Conservation (phyloP, 495 filamentous ascomycete genomes). For the Lichenothelia convexa region DNA sequence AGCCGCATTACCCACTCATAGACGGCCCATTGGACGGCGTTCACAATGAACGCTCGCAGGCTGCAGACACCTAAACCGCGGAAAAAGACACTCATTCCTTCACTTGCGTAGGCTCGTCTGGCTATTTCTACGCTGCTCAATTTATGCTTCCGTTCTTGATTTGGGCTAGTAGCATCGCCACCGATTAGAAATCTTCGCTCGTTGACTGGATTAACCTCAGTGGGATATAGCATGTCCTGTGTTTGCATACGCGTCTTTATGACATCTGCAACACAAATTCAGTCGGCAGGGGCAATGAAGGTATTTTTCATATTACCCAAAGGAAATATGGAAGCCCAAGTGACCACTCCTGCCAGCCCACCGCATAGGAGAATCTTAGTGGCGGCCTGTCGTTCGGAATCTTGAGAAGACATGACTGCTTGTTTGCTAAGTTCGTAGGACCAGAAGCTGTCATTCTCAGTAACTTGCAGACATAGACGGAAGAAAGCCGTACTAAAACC, state of each 20-base stretch:
- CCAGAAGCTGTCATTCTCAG: conserved; percentile 43
- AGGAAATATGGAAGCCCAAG: conserved; percentile 76
- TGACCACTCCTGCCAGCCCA: conserved; percentile 65
- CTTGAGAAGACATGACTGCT: conserved; percentile 22
- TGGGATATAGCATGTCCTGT: too few species aligned
- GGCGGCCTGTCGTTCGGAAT: conserved; percentile 29
- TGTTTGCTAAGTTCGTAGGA: conserved; percentile 59
- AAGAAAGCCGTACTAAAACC: conserved; percentile 51
- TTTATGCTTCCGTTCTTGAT: background rate
- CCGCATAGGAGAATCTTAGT: conserved; percentile 59
- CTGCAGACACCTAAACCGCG: conserved; percentile 63
- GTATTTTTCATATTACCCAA: too few species aligned
- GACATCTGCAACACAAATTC: conserved; percentile 34
- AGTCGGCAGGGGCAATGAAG: too few species aligned
- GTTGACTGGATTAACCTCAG: background rate
- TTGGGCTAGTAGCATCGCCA: too few species aligned
- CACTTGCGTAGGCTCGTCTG: conserved; percentile 40
- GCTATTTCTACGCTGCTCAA: conserved; percentile 32
- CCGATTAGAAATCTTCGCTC: too few species aligned
- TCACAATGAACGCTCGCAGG: conserved; percentile 68
- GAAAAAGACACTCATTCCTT: conserved; percentile 54
- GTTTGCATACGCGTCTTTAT: conserved; percentile 76
- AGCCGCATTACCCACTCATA: conserved; percentile 63
- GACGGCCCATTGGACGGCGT: conserved; percentile 64
- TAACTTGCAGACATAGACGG: conserved; percentile 4